phyloP scores from a whole-genome alignment of 2,329 filamentous ascomycete genomes.

The Dryadomyces quercus-mongolicae region DNA sequence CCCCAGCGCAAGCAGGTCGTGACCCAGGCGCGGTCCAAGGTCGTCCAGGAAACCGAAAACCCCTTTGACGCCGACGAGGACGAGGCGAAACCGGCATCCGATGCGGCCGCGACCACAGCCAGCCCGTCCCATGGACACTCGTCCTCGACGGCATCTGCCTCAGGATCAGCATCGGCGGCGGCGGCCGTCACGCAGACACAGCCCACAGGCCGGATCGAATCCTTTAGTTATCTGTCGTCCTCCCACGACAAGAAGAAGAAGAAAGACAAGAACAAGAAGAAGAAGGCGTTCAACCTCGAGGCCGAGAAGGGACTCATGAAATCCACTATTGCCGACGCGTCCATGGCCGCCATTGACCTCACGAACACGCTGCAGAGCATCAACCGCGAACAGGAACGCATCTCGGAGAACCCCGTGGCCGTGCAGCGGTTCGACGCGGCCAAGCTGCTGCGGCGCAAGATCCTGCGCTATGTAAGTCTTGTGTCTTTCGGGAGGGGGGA shows the following conservation, averaged over 20 bases:
- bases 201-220: conserved; percentile 21
- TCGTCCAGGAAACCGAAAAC: conserved; percentile 67
- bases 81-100: conserved; percentile 28
- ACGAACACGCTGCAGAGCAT: conserved; percentile 79
- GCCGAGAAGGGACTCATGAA: conserved; percentile 82
- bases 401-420: conserved; percentile 71
- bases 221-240: conserved; percentile 24
- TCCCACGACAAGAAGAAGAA: conserved; percentile 27
- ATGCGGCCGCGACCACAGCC: no score
- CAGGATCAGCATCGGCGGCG: conserved; percentile 3
- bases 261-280: conserved; percentile 43
- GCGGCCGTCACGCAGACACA: conserved; percentile 8
- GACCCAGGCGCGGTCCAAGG: conserved; percentile 69
- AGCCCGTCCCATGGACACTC: conserved; percentile 3
- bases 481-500: no score
- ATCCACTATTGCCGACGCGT: conserved; percentile 75
- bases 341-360: conserved; percentile 83
- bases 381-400: conserved; percentile 77
- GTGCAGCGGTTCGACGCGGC: conserved; percentile 72
- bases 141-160: conserved; percentile 12
- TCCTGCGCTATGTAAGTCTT: conserved; percentile 62
- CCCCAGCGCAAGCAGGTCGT: conserved; percentile 57
- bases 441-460: conserved; percentile 72
- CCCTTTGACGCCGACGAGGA: conserved; percentile 58
- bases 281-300: conserved; percentile 67